A percentile compares a stretch with the other conserved stretches of the same genome.
phyloP scores from a whole-genome alignment of 2,329 filamentous ascomycete species.

The Arthrinium puccinioides region DNA sequence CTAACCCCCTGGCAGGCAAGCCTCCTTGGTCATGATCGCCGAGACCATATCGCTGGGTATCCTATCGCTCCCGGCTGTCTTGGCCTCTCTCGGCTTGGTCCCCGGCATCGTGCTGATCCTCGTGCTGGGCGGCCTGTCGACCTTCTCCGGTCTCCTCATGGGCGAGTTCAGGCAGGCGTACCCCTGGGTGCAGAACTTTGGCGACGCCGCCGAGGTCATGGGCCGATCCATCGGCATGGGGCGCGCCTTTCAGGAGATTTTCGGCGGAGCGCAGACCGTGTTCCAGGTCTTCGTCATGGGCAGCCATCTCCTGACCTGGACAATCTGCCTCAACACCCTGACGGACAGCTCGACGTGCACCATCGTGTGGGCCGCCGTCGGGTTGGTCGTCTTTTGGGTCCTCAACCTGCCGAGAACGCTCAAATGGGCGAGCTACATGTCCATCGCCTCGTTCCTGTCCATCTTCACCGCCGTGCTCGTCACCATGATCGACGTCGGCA shows the following conservation, averaged over 20 bases:
- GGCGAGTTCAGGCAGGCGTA: conserved; percentile 67
- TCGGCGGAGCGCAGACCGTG: conserved; percentile 51
- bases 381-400: conserved; percentile 49
- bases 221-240: conserved; percentile 38
- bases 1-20: conserved; percentile 27
- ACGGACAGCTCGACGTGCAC: conserved; percentile 54
- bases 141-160: conserved; percentile 44
- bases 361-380: conserved; percentile 56
- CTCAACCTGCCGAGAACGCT: conserved; percentile 56
- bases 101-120: conserved; percentile 68
- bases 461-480: conserved; percentile 56
- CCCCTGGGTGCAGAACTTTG: conserved; percentile 60
- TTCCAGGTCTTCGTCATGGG: conserved; percentile 64
- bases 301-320: conserved; percentile 62
- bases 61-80: conserved; percentile 70
- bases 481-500: conserved; percentile 55
- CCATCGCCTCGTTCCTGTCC: conserved; percentile 54
- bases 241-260: conserved; percentile 46
- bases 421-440: conserved; percentile 54
- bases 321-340: conserved; percentile 58
- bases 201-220: conserved; percentile 56
- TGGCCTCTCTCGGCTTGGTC: conserved; percentile 63
- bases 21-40: conserved; percentile 34
- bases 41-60: conserved; percentile 40
- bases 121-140: conserved; percentile 59